Evolutionary conservation across 768 basidiomycete species (phyloP).

Genomic region (Mycena galopus): DNA sequence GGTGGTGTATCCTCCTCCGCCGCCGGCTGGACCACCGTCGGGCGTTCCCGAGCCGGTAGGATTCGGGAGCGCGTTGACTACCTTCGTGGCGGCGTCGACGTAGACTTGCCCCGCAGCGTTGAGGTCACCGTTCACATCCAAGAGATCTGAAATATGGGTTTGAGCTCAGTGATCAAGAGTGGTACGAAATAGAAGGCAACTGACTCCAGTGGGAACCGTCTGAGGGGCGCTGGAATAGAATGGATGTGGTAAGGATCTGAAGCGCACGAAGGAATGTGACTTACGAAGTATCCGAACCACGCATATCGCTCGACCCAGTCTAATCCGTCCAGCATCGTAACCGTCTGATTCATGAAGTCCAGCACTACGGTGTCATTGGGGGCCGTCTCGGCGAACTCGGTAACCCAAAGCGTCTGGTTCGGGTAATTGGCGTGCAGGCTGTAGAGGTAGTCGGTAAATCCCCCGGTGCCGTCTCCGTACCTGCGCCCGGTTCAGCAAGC

Average conservation of each 20-base stretch:
- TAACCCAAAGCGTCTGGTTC: constrained; percentile 72
- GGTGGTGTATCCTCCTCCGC: constrained; percentile 31
- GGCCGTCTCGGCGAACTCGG: constrained; percentile 72
- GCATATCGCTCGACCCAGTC: constrained; percentile 73
- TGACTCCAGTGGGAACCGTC: constrained; percentile 57
- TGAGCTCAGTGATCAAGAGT: constrained; percentile 5
- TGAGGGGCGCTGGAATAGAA: constrained; percentile 53
- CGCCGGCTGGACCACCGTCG: not conserved
- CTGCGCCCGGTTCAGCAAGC: constrained; percentile 48
- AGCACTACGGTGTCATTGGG: constrained; percentile 60
- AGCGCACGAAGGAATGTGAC: constrained; percentile 36
- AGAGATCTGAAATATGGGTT: constrained; percentile 50
- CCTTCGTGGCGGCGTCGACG: constrained; percentile 56
- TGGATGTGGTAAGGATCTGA: constrained; percentile 17
- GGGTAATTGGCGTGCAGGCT: constrained; percentile 65
- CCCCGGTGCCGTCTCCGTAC: constrained; percentile 70
- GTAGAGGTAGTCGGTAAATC: constrained; percentile 68
- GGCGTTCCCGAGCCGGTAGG: constrained; percentile 31
- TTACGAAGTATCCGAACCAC: constrained; percentile 70
- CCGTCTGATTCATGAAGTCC: constrained; percentile 70
- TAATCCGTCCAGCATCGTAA: constrained; percentile 66
- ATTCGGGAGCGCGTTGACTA: constrained; percentile 42
- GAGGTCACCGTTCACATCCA: constrained; percentile 58
- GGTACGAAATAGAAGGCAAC: constrained; percentile 29
- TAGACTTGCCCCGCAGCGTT: constrained; percentile 62